Percentiles rank a stretch among this genome's conserved stretches.
phyloP scores from a whole-genome alignment of 2,329 filamentous ascomycete genomes.

The Monilinia polystroma region DNA sequence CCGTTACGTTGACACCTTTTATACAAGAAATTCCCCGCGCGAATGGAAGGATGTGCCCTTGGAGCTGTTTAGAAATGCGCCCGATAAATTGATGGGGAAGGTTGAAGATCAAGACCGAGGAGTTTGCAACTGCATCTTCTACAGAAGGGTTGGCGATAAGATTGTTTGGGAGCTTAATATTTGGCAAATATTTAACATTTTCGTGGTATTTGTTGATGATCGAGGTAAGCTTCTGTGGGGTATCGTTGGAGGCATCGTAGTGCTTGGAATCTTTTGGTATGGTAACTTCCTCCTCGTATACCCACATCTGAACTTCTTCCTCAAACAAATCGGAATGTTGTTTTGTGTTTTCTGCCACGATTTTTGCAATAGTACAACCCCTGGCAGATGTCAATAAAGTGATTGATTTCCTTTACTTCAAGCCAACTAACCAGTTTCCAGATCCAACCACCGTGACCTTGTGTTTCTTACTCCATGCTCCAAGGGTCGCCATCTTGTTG shows the following conservation, averaged over 20 bases:
- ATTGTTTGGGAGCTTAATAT: conserved; percentile 78
- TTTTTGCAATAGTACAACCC: conserved; percentile 97
- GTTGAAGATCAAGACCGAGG: conserved; percentile 93
- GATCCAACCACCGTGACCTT: conserved; percentile 93
- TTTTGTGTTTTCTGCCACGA: conserved; percentile 87
- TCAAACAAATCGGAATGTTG: conserved; percentile 80
- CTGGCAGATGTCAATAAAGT: conserved; percentile 46
- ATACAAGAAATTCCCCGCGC: conserved; percentile 96
- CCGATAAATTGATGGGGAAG: conserved; percentile 94
- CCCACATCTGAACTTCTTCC: conserved; percentile 95
- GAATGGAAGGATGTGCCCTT: conserved; percentile 86
- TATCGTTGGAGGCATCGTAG: conserved; percentile 61
- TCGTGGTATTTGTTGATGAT: conserved; percentile 93
- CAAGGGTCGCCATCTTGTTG: conserved; percentile 42
- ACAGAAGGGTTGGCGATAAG: conserved; percentile 81
- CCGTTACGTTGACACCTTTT: conserved; percentile 92
- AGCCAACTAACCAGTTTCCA: conserved; percentile 76
- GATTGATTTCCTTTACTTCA: background rate
- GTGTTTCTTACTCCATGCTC: conserved; percentile 68
- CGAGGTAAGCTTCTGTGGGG: conserved; percentile 80
- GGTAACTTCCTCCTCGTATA: conserved; percentile 87
- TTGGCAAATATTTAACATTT: conserved; percentile 97
- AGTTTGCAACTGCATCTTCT: conserved; percentile 74
- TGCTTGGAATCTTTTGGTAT: conserved; percentile 70
- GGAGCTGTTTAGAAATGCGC: conserved; percentile 78